phyloP scores from a whole-genome alignment of 2,329 filamentous ascomycete species.

The Lizonia empirigonia region DNA sequence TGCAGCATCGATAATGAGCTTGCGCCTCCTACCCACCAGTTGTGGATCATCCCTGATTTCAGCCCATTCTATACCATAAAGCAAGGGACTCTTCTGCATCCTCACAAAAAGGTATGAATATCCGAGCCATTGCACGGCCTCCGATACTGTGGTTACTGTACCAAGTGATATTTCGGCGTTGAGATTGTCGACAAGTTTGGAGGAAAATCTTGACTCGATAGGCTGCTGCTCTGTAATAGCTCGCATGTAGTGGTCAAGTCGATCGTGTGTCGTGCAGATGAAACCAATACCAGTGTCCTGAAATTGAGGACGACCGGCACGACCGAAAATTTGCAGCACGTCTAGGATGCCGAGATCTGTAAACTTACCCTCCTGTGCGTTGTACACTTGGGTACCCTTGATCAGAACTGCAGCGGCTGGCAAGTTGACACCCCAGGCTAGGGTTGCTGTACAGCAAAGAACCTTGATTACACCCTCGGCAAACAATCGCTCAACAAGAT shows the following conservation, averaged over 20 bases:
- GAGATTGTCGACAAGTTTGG: conserved; percentile 92
- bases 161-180: conserved; percentile 94
- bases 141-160: conserved; percentile 90
- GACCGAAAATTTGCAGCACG: conserved; percentile 96
- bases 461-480: conserved; percentile 92
- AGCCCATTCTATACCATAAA: conserved; percentile 93
- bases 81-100: conserved; percentile 89
- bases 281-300: conserved; percentile 98
- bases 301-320: conserved; percentile 95
- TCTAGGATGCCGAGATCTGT: conserved; percentile 95
- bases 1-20: conserved; percentile 87
- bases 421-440: conserved; percentile 98
- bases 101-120: conserved; percentile 98
- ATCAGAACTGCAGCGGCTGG: conserved; percentile 96
- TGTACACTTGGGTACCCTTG: conserved; percentile 97
- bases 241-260: conserved; percentile 85
- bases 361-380: conserved; percentile 93
- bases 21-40: conserved; percentile 81
- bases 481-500: conserved; percentile 93
- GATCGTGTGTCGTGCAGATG: conserved; percentile 96
- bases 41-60: conserved; percentile 88
- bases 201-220: conserved; percentile 95
- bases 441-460: conserved; percentile 94
- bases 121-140: conserved; percentile 95
- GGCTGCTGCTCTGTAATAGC: conserved; percentile 95